These are phyloP conservation scores for Triadica sebifera DNA, from an alignment of 345 rosid species.

Conservation along the genomic window DNA sequence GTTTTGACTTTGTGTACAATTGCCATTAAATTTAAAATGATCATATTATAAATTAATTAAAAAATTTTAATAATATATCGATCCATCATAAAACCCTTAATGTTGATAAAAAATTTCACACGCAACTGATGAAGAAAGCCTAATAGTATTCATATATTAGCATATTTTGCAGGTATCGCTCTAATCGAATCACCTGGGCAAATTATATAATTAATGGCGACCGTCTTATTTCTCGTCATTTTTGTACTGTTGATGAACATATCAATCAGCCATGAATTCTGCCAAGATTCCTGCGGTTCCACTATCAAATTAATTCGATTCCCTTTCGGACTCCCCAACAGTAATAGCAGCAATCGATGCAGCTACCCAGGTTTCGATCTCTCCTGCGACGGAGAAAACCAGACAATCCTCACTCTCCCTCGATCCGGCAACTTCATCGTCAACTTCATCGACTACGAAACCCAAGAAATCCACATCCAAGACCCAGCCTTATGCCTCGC, in stretches of 20 bases:
- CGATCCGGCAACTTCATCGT: conserved; percentile 40
- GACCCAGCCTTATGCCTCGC: conserved; percentile 47
- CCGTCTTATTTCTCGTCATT: not conserved
- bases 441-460: conserved; percentile 33
- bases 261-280: not conserved
- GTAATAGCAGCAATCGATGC: conserved; percentile 10
- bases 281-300: conserved; percentile 12
- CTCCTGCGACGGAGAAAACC: conserved; percentile 28
- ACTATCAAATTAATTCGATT: conserved; percentile 24
- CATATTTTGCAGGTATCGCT: too few relatives aligned
- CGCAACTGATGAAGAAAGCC: too few relatives aligned
- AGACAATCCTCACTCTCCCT: conserved; percentile 33
- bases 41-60: too few relatives aligned
- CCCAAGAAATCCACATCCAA: conserved; percentile 26
- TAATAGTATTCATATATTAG: too few relatives aligned
- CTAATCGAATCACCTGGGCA: too few relatives aligned
- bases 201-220: too few relatives aligned
- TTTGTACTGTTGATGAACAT: not conserved
- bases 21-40: too few relatives aligned
- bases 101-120: too few relatives aligned
- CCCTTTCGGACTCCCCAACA: conserved; percentile 36
- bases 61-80: too few relatives aligned
- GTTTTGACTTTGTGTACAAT: too few relatives aligned
- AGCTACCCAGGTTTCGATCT: conserved; percentile 45
- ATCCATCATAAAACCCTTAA: too few relatives aligned